Base-by-base conservation (phyloP, 2,329 filamentous ascomycete genomes). In the Fusarium sp. region DNA sequence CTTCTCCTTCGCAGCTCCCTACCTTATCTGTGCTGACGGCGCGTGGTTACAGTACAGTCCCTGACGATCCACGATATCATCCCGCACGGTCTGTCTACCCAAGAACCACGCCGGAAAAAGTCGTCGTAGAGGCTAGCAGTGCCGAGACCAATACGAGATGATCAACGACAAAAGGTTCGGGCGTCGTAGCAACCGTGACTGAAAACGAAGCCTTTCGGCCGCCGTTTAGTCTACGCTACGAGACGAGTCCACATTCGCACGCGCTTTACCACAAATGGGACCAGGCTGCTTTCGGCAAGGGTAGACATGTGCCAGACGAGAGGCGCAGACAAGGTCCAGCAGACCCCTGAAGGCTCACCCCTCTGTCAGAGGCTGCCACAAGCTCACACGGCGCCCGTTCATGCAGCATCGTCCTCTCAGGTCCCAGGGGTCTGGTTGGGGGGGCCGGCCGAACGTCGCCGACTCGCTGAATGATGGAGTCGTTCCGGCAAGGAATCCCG, bases 341-440 rank as follows among this genome's bases (percentile, higher is more conserved):
- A n/a, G 45, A 52, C 61, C 61, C 62, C 61, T 45, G 59, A 75
- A 43, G 18, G 65, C n/a, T 62, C 13, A 18, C 39, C 37, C 24
- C 18, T 33, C 62, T 60, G 63, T 74, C 57, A 74, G 63, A 59
- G 45, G 58, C 66, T 73, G 70, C 59, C 39, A 54, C 61, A 64
- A 22, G 31, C 48, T 73, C 65, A 41, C 68, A 66, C 62, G 43
- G 71, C 66, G 60, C 45, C 52, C 48, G 62, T 67, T 73, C 65
- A 70, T 73, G 70, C 67, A 73, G 56, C 52, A 59, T 20, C 59
- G 63, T 52, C 63, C 31, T 64, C 65, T 20, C 45, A 33, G 31
- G 65, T 59, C 65, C 72, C 72, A 74, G 69, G 66, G 69, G 68
- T 69, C 60, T 70, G 72, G 72, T 70, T 64, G 24, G 52, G 65